phyloP scores from a whole-genome alignment of 176 grass and related monocot species.

The maize (Zea mays) region Zm-B73-REFERENCE-NAM-5.0 NC_050103.1:182227501-182228000 shows the following conservation, averaged over 20 bases:
- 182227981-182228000: slow-evolving; percentile 28
- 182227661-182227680: slow-evolving; percentile 27
- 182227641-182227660: background rate
- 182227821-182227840: slow-evolving; percentile 13
- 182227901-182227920: slow-evolving; percentile 37
- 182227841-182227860: slow-evolving; percentile 46
- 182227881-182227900: background rate
- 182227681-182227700: slow-evolving; percentile 32
- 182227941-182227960: background rate
- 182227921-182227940: slow-evolving; percentile 45
- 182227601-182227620: background rate
- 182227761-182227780: slow-evolving; percentile 43
- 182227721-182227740: background rate
- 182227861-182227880: slow-evolving; percentile 66
- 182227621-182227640: background rate
- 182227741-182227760: slow-evolving; percentile 38
- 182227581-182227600: background rate
- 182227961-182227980: background rate
- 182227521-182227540: slow-evolving; percentile 19
- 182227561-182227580: slow-evolving; percentile 42
- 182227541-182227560: slow-evolving; percentile 41
- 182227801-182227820: slow-evolving; percentile 39
- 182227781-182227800: slow-evolving; percentile 56
- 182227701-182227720: background rate
- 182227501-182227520: slow-evolving; percentile 50